Percentiles rank a stretch among this genome's conserved stretches.
phyloP scores from a whole-genome alignment of 2,329 filamentous ascomycete species.

The Aurifilum marmelostoma region DNA sequence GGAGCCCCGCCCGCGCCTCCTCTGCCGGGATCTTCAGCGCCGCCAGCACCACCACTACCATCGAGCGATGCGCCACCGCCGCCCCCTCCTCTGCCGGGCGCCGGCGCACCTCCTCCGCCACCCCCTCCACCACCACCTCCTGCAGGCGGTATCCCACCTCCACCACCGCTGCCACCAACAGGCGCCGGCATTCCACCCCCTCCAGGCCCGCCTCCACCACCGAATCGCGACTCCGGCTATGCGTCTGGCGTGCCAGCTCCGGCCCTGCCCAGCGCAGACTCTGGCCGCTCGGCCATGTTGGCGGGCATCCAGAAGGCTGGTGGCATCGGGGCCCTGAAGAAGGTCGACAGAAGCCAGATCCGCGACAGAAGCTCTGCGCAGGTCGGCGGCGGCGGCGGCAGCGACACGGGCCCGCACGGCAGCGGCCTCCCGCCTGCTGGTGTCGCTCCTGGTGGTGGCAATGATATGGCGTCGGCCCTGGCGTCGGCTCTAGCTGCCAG shows the following conservation, averaged over 20 bases:
- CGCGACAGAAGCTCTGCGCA: slow-evolving; percentile 69
- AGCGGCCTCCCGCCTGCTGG: slow-evolving; percentile 57
- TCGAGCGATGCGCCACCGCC: slow-evolving; percentile 41
- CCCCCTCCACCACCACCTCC: slow-evolving; percentile 50
- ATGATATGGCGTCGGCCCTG: slow-evolving; percentile 80
- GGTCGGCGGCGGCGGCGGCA: slow-evolving; percentile 48
- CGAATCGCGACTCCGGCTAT: slow-evolving; percentile 63
- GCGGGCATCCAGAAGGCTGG: slow-evolving; percentile 74
- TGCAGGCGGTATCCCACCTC: slow-evolving; percentile 40
- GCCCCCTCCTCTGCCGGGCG: slow-evolving; percentile 43
- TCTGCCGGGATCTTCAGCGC: slow-evolving; percentile 37
- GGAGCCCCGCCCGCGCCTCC: slow-evolving; percentile 42
- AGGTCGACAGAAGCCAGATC: slow-evolving; percentile 72
- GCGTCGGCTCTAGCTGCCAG: slow-evolving; percentile 77
- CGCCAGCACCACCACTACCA: slow-evolving; percentile 43
- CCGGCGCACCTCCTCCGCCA: slow-evolving; percentile 47
- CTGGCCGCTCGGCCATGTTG: slow-evolving; percentile 62
- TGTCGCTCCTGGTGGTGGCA: slow-evolving; percentile 58
- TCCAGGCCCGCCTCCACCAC: slow-evolving; percentile 56
- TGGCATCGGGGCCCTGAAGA: slow-evolving; percentile 70
- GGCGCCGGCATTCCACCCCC: slow-evolving; percentile 38
- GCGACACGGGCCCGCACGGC: slow-evolving; percentile 54
- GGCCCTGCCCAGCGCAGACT: slow-evolving; percentile 47
- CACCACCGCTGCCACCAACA: slow-evolving; percentile 45
- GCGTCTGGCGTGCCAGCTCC: slow-evolving; percentile 55